Conservation (phyloP, 2,329 filamentous ascomycete genomes). For the Myriosclerotinia duriaeana region DNA sequence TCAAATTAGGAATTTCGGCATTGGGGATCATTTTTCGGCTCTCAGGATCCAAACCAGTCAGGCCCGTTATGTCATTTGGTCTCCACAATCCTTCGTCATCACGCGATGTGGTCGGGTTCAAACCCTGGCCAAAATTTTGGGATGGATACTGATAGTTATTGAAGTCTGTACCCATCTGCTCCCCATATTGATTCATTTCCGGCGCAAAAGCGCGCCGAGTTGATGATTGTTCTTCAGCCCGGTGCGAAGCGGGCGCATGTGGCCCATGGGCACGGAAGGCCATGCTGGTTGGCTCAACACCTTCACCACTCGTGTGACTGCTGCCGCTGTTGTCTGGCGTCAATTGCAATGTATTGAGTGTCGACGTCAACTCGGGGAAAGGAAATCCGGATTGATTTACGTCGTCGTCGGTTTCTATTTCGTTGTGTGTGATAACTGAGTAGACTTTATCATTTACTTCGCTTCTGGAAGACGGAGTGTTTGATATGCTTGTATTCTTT, state of each 20-base stretch:
- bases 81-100: constrained; percentile 37
- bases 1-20: constrained; percentile 36
- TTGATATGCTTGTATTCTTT: constrained; percentile 34
- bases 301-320: constrained; percentile 40
- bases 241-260: constrained; percentile 34
- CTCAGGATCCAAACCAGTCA: constrained; percentile 38
- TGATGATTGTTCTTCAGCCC: constrained; percentile 28
- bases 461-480: constrained; percentile 34
- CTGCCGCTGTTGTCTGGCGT: constrained; percentile 41
- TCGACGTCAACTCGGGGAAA: constrained; percentile 24
- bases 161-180: constrained; percentile 6
- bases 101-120: constrained; percentile 27
- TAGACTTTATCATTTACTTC: constrained; percentile 29
- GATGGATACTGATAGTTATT: constrained; percentile 27
- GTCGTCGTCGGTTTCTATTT: constrained; percentile 31
- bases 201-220: constrained; percentile 23
- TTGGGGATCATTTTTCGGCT: constrained; percentile 31
- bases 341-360: constrained; percentile 33
- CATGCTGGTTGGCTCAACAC: constrained; percentile 34
- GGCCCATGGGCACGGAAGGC: constrained; percentile 31
- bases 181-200: constrained; percentile 24
- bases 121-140: constrained; percentile 16
- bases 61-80: constrained; percentile 32
- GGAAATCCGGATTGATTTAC: constrained; percentile 28
- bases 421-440: constrained; percentile 32